These are phyloP conservation scores for Exophiala phaeomuriformis DNA, from an alignment of 2,329 filamentous ascomycete genomes.

Conservation along the genomic window DNA sequence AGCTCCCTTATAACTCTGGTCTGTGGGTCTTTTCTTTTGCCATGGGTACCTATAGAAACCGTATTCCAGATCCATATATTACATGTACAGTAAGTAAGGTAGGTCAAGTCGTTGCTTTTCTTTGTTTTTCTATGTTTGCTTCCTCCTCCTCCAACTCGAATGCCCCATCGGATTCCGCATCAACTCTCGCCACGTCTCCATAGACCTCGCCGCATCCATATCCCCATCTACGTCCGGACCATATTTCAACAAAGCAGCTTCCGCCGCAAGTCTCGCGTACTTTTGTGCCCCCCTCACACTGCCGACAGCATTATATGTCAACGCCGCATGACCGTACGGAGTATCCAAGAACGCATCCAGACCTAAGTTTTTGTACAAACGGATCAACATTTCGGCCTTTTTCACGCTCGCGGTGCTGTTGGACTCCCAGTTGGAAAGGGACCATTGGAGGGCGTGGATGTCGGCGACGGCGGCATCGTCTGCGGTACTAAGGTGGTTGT, in stretches of 20 bases:
- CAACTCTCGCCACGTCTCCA: slow-evolving; percentile 16
- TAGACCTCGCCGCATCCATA: no score
- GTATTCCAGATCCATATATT: no score
- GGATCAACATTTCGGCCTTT: slow-evolving; percentile 18
- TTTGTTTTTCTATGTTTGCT: not conserved
- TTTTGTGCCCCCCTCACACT: slow-evolving; percentile 15
- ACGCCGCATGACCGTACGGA: slow-evolving; percentile 21
- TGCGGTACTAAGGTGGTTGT: no score
- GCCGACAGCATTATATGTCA: slow-evolving; percentile 21
- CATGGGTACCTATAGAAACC: no score
- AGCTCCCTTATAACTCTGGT: no score
- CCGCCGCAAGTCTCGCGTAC: slow-evolving; percentile 18
- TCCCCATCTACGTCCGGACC: slow-evolving; percentile 4
- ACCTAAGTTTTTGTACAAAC: slow-evolving; percentile 12
- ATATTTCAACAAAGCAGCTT: slow-evolving; percentile 15
- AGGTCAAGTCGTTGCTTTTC: no score
- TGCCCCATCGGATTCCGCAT: slow-evolving; percentile 10
- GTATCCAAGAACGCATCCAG: slow-evolving; percentile 21
- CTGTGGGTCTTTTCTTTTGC: no score
- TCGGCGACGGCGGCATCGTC: no score
- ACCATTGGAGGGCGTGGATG: slow-evolving; percentile 9
- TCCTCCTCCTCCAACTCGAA: slow-evolving; percentile 21
- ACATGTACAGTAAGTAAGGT: no score
- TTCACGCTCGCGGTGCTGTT: slow-evolving; percentile 16
- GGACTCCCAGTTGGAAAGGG: slow-evolving; percentile 15